Base-by-base conservation (phyloP, 164 flowering plant genomes). In the Saururus chinensis region DNA sequence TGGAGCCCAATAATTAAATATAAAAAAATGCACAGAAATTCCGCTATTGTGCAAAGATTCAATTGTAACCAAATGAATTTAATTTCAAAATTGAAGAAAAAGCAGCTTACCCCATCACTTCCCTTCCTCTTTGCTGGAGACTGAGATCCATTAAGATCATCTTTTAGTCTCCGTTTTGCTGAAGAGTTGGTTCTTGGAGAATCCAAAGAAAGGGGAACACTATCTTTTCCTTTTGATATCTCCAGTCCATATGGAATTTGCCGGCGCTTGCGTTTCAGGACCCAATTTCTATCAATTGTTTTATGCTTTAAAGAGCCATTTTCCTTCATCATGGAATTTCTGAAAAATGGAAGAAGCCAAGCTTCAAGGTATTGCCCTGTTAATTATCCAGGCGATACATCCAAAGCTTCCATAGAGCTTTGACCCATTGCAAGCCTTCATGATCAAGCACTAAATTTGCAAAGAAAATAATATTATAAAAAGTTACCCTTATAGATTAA, bases 71-170 rank as follows among this genome's bases (percentile, higher is more conserved):
- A 40, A 55, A 21, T 42, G 9, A 17, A 9, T 19, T 12, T 10
- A 62, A 37, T 17, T 62, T 20, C 12, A 37, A 37, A 22, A 35
- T 8, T 19, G 22, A 56, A 35, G 45, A 59, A 51, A 57, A 57
- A 63, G 61, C 40, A 72, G 60, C 84, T 80, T 64, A 95, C 99
- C 83, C 99, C 99, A 77, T 95, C 99, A 75, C 84, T 74, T 71
- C 99, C 99, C 70, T 84, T 95, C 75, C 74, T 86, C 76, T 91
- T 95, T 56, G 71, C 57, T 61, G 77, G 63, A 65, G 75, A 76
- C 53, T 54, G 81, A 65, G 72, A 71, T 61, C 68, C 61, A 55
- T 40, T 73, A 51, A 57, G 53, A 54, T 74, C 84, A 66, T 58
- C 59, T 59, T 79, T 84, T 63, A 70, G 63, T 65, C 63, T 70